These are phyloP conservation scores for Zizania palustris DNA, from an alignment of 202 grass and related monocot species.

Conservation along the genomic window DNA sequence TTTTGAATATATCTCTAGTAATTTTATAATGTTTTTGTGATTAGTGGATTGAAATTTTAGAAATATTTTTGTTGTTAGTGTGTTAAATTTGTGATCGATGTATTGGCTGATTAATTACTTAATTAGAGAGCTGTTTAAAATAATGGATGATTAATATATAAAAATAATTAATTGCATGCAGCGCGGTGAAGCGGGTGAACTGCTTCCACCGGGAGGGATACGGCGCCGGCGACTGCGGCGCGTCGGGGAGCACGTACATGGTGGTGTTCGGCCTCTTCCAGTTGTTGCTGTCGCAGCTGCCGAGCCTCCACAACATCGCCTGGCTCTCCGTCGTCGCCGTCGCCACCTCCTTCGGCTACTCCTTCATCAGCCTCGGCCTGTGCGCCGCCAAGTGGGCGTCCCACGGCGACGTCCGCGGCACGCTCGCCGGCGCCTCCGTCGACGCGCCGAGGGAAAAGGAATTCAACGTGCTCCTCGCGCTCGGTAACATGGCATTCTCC, in stretches of 20 bases:
- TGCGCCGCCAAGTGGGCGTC: constrained; percentile 78
- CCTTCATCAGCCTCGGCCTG: constrained; percentile 88
- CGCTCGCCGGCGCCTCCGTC: constrained; percentile 52
- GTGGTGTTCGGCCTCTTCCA: constrained; percentile 83
- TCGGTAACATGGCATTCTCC: constrained; percentile 92
- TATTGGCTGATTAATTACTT: too few species aligned
- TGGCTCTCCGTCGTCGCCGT: constrained; percentile 96
- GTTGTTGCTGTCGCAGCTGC: constrained; percentile 76
- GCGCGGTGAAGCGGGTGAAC: constrained; percentile 82
- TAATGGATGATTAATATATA: too few species aligned
- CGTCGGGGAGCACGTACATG: constrained; percentile 85
- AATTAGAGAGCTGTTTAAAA: too few species aligned
- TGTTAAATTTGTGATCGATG: not conserved
- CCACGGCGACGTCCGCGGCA: constrained; percentile 63
- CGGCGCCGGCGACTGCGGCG: constrained; percentile 43
- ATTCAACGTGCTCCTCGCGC: constrained; percentile 85
- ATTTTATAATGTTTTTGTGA: too few species aligned
- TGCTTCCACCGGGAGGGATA: constrained; percentile 76
- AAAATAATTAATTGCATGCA: constrained; percentile 1
- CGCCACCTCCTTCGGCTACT: constrained; percentile 88
- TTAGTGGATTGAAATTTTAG: too few species aligned
- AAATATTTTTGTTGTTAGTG: too few species aligned
- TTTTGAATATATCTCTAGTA: too few species aligned
- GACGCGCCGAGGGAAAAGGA: constrained; percentile 48
- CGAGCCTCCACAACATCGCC: constrained; percentile 88